Conservation (phyloP, 768 basidiomycete species). For the Asterophora parasitica region DNA sequence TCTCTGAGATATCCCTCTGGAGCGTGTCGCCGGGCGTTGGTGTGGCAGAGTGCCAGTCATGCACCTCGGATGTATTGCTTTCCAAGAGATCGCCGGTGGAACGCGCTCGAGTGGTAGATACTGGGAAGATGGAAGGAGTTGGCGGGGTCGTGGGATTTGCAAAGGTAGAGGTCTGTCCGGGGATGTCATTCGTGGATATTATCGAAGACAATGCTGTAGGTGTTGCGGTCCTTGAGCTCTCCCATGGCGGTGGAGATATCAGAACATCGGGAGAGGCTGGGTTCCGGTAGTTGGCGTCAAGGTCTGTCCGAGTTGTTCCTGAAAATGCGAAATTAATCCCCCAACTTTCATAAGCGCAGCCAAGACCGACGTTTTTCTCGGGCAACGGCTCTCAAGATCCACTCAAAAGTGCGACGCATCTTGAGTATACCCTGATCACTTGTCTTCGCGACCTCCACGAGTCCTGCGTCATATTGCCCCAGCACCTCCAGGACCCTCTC, state of each 20-base stretch:
- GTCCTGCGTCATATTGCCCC: slow-evolving; percentile 63
- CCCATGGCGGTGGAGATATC: slow-evolving; percentile 49
- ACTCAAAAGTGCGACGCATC: slow-evolving; percentile 72
- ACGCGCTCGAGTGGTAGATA: slow-evolving; percentile 49
- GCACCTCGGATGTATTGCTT: slow-evolving; percentile 32
- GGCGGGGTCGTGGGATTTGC: slow-evolving; percentile 21
- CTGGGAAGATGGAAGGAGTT: slow-evolving; percentile 29
- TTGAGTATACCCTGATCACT: slow-evolving; percentile 59
- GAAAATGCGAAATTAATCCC: slow-evolving; percentile 1
- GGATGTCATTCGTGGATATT: slow-evolving; percentile 27
- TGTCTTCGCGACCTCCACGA: slow-evolving; percentile 66
- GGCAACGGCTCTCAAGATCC: slow-evolving; percentile 62
- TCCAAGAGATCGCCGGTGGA: slow-evolving; percentile 51
- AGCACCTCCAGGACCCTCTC: slow-evolving; percentile 45
- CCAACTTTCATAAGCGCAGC: background rate
- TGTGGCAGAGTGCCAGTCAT: slow-evolving; percentile 3
- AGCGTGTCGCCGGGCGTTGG: background rate
- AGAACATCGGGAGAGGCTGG: slow-evolving; percentile 68
- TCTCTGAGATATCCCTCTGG: background rate
- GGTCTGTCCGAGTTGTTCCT: slow-evolving; percentile 26
- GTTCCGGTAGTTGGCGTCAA: slow-evolving; percentile 51
- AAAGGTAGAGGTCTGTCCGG: slow-evolving; percentile 14
- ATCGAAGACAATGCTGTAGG: slow-evolving; percentile 45
- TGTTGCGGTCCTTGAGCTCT: slow-evolving; percentile 47
- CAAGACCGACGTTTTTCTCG: slow-evolving; percentile 42